Evolutionary conservation across 805 yeast species (phyloP), one percentile per base, ranked within the genome.

Genomic region (Candida insectorum): DNA sequence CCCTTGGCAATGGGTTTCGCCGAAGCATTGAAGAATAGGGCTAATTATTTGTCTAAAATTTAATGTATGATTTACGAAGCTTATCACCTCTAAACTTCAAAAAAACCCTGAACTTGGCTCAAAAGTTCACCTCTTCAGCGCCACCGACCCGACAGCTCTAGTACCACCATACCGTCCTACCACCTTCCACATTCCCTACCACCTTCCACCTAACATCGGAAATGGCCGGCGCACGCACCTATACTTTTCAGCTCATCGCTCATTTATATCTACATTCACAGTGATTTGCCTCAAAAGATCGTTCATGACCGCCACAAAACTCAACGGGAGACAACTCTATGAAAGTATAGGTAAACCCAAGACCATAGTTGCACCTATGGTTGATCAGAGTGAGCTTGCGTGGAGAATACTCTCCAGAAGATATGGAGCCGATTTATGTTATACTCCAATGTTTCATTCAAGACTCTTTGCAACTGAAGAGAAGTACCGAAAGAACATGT

Each of bases 401-500:
- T 93, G 97, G 97, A 71, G 99, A 44, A 73, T 85, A 12, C 64
- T 93, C 11, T 84, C 95, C 3, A 71, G 97, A 36, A 69, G 73
- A 39, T 82, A 89, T 49, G 99, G 99, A 3, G 97, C 98, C 0
- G 86, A 88, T 2, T 65, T 93, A 21, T 86, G 96, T 51, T 93
- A 91, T 51, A 85, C 97, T 0, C 99, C 99, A 3, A 93, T 93
- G 99, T 75, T 84, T 45, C 97, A 93, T 58, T 95, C 98, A 3
- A 71, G 88, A 30, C 62, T 89, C 24, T 93, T 93, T 61, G 94
- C 94, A 16, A 83, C 85, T 2, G 82, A 81, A 30, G 83, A 79
- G 40, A 84, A 84, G 47, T 93, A 93, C 53, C 69, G 97, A 33
- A 65, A 65, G 13, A 84, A 79, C 40, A 83, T 79, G 81, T 78